Conservation (phyloP, 2,329 filamentous ascomycete genomes). For the Orbilia oligospora region DNA sequence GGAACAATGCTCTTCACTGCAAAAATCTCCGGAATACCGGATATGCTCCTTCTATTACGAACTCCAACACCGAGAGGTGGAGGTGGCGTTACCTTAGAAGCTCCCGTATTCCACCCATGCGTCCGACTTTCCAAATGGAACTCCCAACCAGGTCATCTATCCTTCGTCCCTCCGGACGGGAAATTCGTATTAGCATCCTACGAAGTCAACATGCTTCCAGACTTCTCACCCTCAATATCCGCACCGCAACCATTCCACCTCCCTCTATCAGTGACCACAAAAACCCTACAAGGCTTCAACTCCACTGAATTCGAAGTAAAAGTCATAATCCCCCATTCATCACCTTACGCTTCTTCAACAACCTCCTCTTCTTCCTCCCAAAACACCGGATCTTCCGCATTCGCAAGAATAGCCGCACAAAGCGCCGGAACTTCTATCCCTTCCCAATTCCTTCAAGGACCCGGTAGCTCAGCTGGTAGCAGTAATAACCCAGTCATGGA, state of each 20-base stretch:
- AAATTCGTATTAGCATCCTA: constrained; percentile 94
- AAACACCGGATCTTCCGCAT: constrained; percentile 66
- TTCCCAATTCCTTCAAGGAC: constrained; percentile 69
- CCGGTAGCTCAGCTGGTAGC: constrained; percentile 43
- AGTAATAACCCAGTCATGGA: constrained; percentile 63
- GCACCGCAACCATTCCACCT: constrained; percentile 78
- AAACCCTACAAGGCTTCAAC: constrained; percentile 79
- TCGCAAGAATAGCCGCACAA: constrained; percentile 55
- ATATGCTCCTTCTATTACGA: constrained; percentile 84
- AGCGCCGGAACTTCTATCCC: constrained; percentile 61
- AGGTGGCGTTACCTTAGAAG: constrained; percentile 73
- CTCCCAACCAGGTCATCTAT: constrained; percentile 89
- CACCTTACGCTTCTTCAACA: constrained; percentile 66
- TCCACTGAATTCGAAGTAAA: constrained; percentile 92
- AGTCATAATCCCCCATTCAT: constrained; percentile 74
- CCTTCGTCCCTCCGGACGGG: constrained; percentile 94
- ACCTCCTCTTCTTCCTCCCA: constrained; percentile 67
- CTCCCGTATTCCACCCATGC: constrained; percentile 96
- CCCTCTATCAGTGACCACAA: constrained; percentile 85
- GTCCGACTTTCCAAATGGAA: constrained; percentile 92
- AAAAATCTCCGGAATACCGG: constrained; percentile 94
- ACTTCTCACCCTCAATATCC: constrained; percentile 70
- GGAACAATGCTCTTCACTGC: constrained; percentile 95
- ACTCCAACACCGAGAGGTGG: constrained; percentile 75
- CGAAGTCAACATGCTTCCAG: constrained; percentile 89